Evolutionary conservation across 2,329 filamentous ascomycete genomes (phyloP), one percentile per base, ranked within the genome.

Genomic region (Nectriaceae sp.): DNA sequence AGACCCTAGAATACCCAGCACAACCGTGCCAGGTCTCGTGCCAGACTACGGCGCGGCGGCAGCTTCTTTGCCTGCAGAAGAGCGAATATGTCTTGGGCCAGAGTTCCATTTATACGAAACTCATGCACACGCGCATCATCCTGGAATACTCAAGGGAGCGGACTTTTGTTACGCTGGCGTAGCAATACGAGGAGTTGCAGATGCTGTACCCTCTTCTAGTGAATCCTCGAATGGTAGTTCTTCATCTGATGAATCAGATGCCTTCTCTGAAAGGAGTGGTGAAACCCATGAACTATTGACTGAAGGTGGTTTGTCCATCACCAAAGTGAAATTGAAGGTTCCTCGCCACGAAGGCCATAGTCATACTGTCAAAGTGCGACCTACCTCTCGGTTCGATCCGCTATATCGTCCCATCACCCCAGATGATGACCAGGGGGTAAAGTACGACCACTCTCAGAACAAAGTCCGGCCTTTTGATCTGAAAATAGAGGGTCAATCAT

Each of bases 311-410:
- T n/a, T 47, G 5, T 47, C 49, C n/a, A 42, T 47, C 5, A 50
- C 43, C 3, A 45, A 42, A 3, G 51, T 55, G 15, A 38, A 44
- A 37, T 46, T 57, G 11, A 31, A 52, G 3, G 33, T 53, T 24
- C 51, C 59, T 31, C 45, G 40, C 24, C 47, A 53, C 18, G 42
- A 45, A n/a, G 62, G 56, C 5, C 59, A 64, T 21, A 57, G 46
- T 35, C 55, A 49, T 21, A 46, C 50, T 10, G 56, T 57, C 15
- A 67, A 69, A 26, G 52, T 61, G 22, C 59, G 57, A 4, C 64
- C 66, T 13, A 55, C 55, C 3, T 60, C 55, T 31, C 50, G 56
- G 5, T 35, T 55, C 15, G 39, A 57, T 24, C 44, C 49, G 2
- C 41, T 50, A 5, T 43, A 57, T 22, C 42, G 54, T 18, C 24